A percentile compares a stretch with the other conserved stretches of the same genome.
Conservation (phyloP, 164 flowering plant genomes). For the Liriodendron chinense region DNA sequence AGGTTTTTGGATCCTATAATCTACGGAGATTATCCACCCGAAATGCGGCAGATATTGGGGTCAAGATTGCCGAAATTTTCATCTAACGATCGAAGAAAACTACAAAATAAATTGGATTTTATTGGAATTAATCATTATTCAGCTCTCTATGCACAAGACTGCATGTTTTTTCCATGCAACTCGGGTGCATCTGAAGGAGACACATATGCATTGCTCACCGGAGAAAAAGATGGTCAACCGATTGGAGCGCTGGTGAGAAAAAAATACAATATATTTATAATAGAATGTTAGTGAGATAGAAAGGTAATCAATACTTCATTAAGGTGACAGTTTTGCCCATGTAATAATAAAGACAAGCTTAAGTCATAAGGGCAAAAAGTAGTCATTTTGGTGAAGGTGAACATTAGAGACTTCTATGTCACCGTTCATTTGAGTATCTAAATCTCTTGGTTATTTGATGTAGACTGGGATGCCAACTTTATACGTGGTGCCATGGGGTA, state of each 20-base stretch:
- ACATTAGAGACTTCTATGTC: not conserved
- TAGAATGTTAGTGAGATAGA: too few relatives aligned
- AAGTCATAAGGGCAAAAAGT: too few relatives aligned
- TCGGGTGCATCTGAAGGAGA: not conserved
- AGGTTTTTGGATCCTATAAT: slow-evolving; percentile 46
- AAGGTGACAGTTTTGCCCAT: too few relatives aligned
- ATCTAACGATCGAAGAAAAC: slow-evolving; percentile 14
- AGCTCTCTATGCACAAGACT: slow-evolving; percentile 20
- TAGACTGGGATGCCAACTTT: slow-evolving; percentile 12
- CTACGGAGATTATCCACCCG: slow-evolving; percentile 39
- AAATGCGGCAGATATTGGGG: slow-evolving; percentile 28
- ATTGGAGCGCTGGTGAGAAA: slow-evolving; percentile 18
- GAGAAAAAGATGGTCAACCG: slow-evolving; percentile 15
- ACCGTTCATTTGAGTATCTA: not conserved
- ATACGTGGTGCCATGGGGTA: slow-evolving; percentile 16
- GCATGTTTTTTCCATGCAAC: slow-evolving; percentile 10
- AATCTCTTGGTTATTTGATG: not conserved
- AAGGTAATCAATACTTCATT: too few relatives aligned
- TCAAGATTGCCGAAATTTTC: slow-evolving; percentile 27
- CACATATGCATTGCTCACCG: not conserved
- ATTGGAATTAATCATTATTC: slow-evolving; percentile 30
- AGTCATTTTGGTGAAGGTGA: not conserved
- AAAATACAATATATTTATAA: too few relatives aligned
- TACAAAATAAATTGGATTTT: slow-evolving; percentile 32
- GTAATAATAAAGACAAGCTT: too few relatives aligned